A percentile compares a stretch with the other conserved stretches of the same genome.
Evolutionary conservation across 2,329 filamentous ascomycete species (phyloP).

Genomic region (Colletotrichum somersetense): DNA sequence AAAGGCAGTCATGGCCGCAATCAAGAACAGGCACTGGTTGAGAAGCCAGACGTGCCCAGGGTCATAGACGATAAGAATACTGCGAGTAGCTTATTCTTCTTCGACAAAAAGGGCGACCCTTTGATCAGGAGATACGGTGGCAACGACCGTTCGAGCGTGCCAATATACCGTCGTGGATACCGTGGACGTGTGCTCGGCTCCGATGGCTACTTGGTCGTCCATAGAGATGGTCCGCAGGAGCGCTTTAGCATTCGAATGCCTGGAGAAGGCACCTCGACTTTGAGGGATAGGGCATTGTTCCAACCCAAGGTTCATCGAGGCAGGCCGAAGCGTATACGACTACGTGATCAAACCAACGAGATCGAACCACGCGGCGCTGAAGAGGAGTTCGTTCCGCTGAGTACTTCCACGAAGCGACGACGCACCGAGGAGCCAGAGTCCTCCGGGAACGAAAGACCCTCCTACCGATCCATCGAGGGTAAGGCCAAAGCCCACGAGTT

Average conservation of each 20-base stretch:
- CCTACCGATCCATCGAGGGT: constrained; percentile 75
- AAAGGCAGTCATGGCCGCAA: constrained; percentile 32
- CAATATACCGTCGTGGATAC: constrained; percentile 77
- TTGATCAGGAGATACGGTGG: constrained; percentile 81
- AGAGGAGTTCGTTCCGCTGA: constrained; percentile 64
- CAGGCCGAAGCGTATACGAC: constrained; percentile 55
- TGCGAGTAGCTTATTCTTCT: constrained; percentile 61
- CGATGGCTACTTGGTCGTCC: constrained; percentile 70
- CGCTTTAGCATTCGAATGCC: constrained; percentile 64
- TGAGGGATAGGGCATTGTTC: constrained; percentile 63
- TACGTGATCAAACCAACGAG: constrained; percentile 45
- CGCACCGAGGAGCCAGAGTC: constrained; percentile 58
- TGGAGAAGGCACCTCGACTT: constrained; percentile 56
- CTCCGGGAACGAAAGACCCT: constrained; percentile 60
- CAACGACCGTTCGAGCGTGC: constrained; percentile 78
- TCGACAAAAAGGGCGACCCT: constrained; percentile 83
- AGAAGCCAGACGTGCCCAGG: constrained; percentile 23
- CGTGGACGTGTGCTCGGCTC: constrained; percentile 79
- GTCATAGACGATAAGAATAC: constrained; percentile 47
- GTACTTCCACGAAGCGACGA: constrained; percentile 36
- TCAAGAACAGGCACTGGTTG: constrained; percentile 2
- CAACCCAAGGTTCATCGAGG: constrained; percentile 57
- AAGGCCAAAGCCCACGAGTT: constrained; percentile 66
- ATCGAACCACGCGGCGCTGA: constrained; percentile 45
- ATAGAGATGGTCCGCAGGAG: constrained; percentile 72